Conservation (phyloP, 176 grass and related monocot genomes). For the Elaeis guineensis region DNA sequence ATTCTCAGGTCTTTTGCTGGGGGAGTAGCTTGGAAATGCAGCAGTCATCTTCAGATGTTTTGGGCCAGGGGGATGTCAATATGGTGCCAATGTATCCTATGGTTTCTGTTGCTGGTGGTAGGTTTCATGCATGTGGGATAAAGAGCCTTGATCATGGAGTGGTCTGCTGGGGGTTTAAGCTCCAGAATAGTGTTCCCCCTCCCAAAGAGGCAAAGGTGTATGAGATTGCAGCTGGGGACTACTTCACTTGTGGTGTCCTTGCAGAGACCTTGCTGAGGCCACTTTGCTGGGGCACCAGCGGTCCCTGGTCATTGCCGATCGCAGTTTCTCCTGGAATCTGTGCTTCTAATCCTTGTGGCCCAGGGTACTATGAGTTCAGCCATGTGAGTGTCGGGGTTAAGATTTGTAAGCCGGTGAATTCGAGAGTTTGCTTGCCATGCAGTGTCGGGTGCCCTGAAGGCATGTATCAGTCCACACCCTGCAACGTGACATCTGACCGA, state of each 20-base stretch:
- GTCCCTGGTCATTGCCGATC: slow-evolving; percentile 68
- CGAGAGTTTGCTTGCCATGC: slow-evolving; percentile 89
- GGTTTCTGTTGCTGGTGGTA: slow-evolving; percentile 69
- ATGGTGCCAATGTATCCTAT: slow-evolving; percentile 93
- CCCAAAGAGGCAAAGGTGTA: slow-evolving; percentile 62
- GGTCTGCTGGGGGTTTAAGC: slow-evolving; percentile 85
- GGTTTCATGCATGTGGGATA: slow-evolving; percentile 95
- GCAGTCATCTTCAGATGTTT: slow-evolving; percentile 46
- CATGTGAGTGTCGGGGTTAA: slow-evolving; percentile 40
- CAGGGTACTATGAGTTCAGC: slow-evolving; percentile 63
- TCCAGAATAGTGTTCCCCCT: slow-evolving; percentile 60
- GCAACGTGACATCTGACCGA: slow-evolving; percentile 63
- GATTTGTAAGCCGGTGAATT: slow-evolving; percentile 64
- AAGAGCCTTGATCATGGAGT: slow-evolving; percentile 73
- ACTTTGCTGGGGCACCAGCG: slow-evolving; percentile 87
- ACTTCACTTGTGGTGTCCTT: slow-evolving; percentile 87
- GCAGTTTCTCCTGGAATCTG: slow-evolving; percentile 87
- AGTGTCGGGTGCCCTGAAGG: slow-evolving; percentile 52
- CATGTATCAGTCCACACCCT: slow-evolving; percentile 41
- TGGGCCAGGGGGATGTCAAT: slow-evolving; percentile 70
- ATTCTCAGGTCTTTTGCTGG: slow-evolving; percentile 89
- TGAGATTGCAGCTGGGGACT: slow-evolving; percentile 74
- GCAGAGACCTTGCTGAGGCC: slow-evolving; percentile 48
- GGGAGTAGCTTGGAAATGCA: slow-evolving; percentile 85
- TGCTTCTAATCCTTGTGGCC: slow-evolving; percentile 50